Conservation (phyloP, 2,329 filamentous ascomycete genomes). For the Ceratocystis variospora region DNA sequence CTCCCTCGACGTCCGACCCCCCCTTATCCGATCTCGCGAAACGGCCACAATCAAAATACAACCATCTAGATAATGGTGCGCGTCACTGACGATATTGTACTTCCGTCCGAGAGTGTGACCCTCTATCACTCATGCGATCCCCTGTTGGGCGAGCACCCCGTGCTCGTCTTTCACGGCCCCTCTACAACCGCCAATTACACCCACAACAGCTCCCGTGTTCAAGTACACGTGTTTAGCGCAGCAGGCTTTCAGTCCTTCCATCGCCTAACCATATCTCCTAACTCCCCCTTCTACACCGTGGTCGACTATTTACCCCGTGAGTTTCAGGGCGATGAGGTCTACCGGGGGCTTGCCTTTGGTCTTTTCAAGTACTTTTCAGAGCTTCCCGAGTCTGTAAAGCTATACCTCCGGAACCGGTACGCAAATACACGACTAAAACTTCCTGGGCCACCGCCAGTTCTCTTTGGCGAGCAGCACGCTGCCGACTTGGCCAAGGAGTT, state of each 20-base stretch:
- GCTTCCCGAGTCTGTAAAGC: conserved; percentile 63
- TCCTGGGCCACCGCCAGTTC: conserved; percentile 49
- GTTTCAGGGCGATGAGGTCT: conserved; percentile 89
- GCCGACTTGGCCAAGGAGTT: conserved; percentile 79
- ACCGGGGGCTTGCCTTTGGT: conserved; percentile 79
- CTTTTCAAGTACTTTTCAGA: conserved; percentile 91
- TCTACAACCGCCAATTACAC: conserved; percentile 80
- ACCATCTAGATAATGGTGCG: conserved; percentile 56
- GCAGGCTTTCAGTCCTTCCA: conserved; percentile 83
- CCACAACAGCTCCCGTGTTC: conserved; percentile 81
- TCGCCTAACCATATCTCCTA: conserved; percentile 83
- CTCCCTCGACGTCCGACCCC: neutral
- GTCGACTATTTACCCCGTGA: conserved; percentile 84
- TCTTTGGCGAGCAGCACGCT: conserved; percentile 87
- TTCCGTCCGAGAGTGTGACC: conserved; percentile 67
- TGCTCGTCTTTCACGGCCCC: conserved; percentile 84
- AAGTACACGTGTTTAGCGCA: conserved; percentile 80
- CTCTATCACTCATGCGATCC: conserved; percentile 85
- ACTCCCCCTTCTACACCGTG: conserved; percentile 77
- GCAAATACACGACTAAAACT: conserved; percentile 39
- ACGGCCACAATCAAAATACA: neutral
- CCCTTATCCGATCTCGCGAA: conserved; percentile 4
- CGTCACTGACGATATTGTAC: conserved; percentile 61
- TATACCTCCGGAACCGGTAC: conserved; percentile 48
- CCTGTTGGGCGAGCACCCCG: conserved; percentile 62